phyloP scores from a whole-genome alignment of 208 protist genomes.

The Crithidia acanthocephali region DNA sequence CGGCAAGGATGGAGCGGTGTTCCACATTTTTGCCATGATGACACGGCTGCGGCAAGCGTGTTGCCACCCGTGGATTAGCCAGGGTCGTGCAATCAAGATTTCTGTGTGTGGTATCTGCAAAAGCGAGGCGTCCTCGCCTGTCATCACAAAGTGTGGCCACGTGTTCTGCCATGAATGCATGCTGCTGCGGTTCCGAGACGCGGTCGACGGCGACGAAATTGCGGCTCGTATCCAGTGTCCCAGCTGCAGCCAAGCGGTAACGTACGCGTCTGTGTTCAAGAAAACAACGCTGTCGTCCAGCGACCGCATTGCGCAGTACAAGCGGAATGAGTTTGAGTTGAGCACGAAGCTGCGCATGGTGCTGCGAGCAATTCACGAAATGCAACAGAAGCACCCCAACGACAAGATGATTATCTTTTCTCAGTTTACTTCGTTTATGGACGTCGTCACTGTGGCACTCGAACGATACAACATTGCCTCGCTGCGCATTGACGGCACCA shows the following conservation, averaged over 20 bases:
- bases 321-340: conserved; percentile 65
- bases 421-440: conserved; percentile 98
- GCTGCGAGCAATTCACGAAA: conserved; percentile 67
- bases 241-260: conserved; percentile 49
- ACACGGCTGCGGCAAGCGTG: conserved; percentile 93
- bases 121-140: conserved; percentile 49
- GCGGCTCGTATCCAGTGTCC: conserved; percentile 68
- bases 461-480: conserved; percentile 63
- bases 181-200: conserved; percentile 78
- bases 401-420: conserved; percentile 98
- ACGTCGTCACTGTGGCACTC: conserved; percentile 93
- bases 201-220: conserved; percentile 72
- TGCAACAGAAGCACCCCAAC: conserved; percentile 65
- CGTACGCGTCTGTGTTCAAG: conserved; percentile 71
- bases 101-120: conserved; percentile 85
- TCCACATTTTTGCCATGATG: conserved; percentile 95
- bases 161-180: conserved; percentile 90
- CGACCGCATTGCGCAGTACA: conserved; percentile 81
- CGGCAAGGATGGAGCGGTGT: conserved; percentile 54
- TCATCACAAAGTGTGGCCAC: conserved; percentile 85
- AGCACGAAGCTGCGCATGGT: conserved; percentile 91
- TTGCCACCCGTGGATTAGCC: conserved; percentile 91
- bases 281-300: conserved; percentile 52
- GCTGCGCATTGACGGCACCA: conserved; percentile 93
- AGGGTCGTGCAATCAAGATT: conserved; percentile 61